Evolutionary conservation across 495 filamentous ascomycete species (phyloP).

Genomic region (Aspergillus sclerotiicarbonarius): DNA sequence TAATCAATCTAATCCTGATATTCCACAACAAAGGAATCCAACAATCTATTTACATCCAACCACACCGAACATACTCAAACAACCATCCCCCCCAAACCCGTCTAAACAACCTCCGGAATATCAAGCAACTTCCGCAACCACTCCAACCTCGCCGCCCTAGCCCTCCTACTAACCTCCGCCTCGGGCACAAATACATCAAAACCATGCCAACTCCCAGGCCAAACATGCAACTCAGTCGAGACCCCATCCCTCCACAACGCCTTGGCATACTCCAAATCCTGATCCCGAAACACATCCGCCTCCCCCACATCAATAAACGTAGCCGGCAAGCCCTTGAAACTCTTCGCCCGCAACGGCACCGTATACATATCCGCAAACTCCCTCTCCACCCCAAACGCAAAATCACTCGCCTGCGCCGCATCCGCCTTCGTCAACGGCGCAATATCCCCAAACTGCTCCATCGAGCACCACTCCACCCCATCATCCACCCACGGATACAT

Average conservation of each 20-base stretch:
- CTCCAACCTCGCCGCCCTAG: slow-evolving; percentile 1
- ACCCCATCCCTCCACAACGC: slow-evolving; percentile 33
- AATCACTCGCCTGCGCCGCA: slow-evolving; percentile 7
- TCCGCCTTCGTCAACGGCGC: slow-evolving; percentile 23
- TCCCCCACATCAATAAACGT: slow-evolving; percentile 26
- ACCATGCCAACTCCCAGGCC: slow-evolving; percentile 47
- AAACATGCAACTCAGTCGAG: slow-evolving; percentile 51
- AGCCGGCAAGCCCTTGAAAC: slow-evolving; percentile 19
- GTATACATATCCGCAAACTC: slow-evolving; percentile 8
- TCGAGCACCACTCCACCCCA: slow-evolving; percentile 1
- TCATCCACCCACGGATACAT: slow-evolving; percentile 49
- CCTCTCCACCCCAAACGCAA: slow-evolving; percentile 1
- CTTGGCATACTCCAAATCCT: slow-evolving; percentile 30
- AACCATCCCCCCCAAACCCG: too few species aligned
- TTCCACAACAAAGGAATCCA: too few species aligned
- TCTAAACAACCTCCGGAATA: too few species aligned
- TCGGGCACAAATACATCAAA: slow-evolving; percentile 34
- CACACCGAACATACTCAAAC: too few species aligned
- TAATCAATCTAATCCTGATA: too few species aligned
- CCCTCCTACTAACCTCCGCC: slow-evolving; percentile 8
- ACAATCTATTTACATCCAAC: too few species aligned
- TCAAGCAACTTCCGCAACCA: slow-evolving; percentile 5
- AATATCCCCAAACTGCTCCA: slow-evolving; percentile 12
- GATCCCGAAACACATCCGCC: slow-evolving; percentile 40
- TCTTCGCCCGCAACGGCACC: slow-evolving; percentile 17